phyloP scores from a whole-genome alignment of 192 early-diverging fungal species.

The Backusella sp. region DNA sequence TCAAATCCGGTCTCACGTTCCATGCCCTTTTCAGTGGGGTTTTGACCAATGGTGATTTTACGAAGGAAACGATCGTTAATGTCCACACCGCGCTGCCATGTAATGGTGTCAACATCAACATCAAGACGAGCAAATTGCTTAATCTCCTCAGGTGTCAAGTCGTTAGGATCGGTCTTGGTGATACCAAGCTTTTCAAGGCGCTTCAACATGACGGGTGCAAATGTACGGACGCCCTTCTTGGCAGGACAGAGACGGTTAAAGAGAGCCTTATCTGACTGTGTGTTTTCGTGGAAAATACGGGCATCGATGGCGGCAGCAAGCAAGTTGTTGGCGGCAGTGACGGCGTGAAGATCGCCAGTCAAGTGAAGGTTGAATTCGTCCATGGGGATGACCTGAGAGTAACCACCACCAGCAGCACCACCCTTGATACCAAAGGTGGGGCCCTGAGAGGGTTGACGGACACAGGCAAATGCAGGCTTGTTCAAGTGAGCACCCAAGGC shows the following conservation, averaged over 20 bases:
- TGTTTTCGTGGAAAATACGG: constrained; percentile 95
- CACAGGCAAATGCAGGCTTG: constrained; percentile 90
- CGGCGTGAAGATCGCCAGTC: constrained; percentile 99
- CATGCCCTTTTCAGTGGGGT: constrained; percentile 83
- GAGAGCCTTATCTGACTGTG: constrained; percentile 73
- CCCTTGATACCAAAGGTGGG: constrained; percentile 99
- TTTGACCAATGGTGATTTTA: constrained; percentile 87
- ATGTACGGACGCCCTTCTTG: constrained; percentile 81
- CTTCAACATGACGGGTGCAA: constrained; percentile 84
- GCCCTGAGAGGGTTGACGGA: constrained; percentile 98
- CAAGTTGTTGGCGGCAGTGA: constrained; percentile 97
- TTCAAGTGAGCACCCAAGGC: constrained; percentile 93
- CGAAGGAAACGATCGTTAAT: constrained; percentile 97
- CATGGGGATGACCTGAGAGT: constrained; percentile 99
- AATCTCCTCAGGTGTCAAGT: constrained; percentile 79
- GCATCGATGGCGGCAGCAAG: constrained; percentile 98
- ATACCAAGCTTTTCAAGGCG: constrained; percentile 85
- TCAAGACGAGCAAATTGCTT: constrained; percentile 84
- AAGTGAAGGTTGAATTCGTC: constrained; percentile 99
- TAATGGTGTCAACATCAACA: constrained; percentile 92
- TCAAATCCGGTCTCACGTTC: constrained; percentile 93
- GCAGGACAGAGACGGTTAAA: constrained; percentile 86
- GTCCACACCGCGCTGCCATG: constrained; percentile 96
- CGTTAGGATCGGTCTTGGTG: constrained; percentile 70
- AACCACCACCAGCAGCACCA: constrained; percentile 96